Base-by-base conservation (phyloP, 768 basidiomycete genomes). In the Russula dissimulans region DNA sequence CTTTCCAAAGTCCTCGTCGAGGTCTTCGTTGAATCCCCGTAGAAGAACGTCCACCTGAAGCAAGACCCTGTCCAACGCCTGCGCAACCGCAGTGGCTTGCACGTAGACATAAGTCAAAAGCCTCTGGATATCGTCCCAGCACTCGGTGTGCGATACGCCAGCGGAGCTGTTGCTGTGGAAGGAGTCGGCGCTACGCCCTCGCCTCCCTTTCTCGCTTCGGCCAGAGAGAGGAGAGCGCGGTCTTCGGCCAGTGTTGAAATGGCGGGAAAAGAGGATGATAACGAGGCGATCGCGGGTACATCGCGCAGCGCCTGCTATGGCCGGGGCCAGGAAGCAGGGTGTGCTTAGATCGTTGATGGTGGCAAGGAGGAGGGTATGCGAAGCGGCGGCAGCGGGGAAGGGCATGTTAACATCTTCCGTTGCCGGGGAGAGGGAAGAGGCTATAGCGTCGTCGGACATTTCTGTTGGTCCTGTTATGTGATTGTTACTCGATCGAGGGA, bases 51-150 rank as follows among this genome's bases (percentile, higher is more conserved):
- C 86, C 50, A 95, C 76, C 56, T 86, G 78, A 78, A 94, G 81
- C 58, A 91, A 77, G 44, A 92, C 74, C 63, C 83, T 87, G 69
- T 81, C 82, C 66, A 77, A 70, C 41, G 81, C 78, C 68, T 86
- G 84, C 14, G 89, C 87, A 44, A 83, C 79, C 66, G 81, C 84
- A 14, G 87, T 87, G n/a, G 90, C 88, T 65, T 88, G 86, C 3
- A 91, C 88, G 71, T 97, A 97, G 42, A 89, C 81, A 67, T 82
- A 86, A 0, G 89, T 89, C 62, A 97, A 77, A 48, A 95, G 78
- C 10, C 79, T 73, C 73, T 95, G 91, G 3, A 94, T 77, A 18
- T 77, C 77, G 54, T 82, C 74, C 84, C 87, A 97, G 34, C 70
- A 71, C 17, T 70, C 71, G 2, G 80, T 77, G 59, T 78, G 80